These are phyloP conservation scores for Pichia pseudocactophila DNA, from an alignment of 805 yeast species.

Conservation along the genomic window DNA sequence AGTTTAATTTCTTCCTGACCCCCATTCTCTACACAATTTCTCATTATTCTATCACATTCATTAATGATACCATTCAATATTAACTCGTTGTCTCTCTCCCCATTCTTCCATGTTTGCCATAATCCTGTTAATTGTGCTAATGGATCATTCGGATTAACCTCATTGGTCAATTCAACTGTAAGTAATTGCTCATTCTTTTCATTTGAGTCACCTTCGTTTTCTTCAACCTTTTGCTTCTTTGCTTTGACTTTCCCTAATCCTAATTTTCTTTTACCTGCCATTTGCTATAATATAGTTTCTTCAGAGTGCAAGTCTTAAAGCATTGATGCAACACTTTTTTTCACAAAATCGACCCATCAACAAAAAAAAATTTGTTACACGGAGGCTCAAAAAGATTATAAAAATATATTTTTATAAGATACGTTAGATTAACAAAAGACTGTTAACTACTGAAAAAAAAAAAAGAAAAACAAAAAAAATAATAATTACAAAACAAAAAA, in stretches of 20 bases:
- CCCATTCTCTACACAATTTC: slow-evolving; percentile 32
- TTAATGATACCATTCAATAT: slow-evolving; percentile 80
- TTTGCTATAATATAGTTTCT: too few species aligned
- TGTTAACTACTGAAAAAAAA: too few species aligned
- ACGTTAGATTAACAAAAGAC: too few species aligned
- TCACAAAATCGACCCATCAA: not conserved
- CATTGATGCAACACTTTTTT: too few species aligned
- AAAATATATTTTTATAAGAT: too few species aligned
- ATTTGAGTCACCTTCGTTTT: slow-evolving; percentile 23
- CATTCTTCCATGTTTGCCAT: slow-evolving; percentile 52
- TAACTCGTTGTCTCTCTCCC: slow-evolving; percentile 53
- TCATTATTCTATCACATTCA: slow-evolving; percentile 75
- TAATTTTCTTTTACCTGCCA: slow-evolving; percentile 42
- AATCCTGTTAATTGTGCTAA: slow-evolving; percentile 66
- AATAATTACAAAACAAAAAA: too few species aligned
- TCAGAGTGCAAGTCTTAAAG: too few species aligned
- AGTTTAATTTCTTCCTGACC: slow-evolving; percentile 25
- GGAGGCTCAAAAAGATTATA: too few species aligned
- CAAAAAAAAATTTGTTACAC: not conserved
- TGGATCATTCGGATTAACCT: slow-evolving; percentile 69
- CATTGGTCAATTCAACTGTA: slow-evolving; percentile 61
- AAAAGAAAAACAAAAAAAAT: too few species aligned
- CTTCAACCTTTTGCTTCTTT: slow-evolving; percentile 44
- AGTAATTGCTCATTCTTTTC: slow-evolving; percentile 27
- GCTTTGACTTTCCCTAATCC: slow-evolving; percentile 54